A percentile compares a stretch with the other conserved stretches of the same genome.
Conservation (phyloP, 2,329 filamentous ascomycete species). For the Amylocarpus encephaloides region DNA sequence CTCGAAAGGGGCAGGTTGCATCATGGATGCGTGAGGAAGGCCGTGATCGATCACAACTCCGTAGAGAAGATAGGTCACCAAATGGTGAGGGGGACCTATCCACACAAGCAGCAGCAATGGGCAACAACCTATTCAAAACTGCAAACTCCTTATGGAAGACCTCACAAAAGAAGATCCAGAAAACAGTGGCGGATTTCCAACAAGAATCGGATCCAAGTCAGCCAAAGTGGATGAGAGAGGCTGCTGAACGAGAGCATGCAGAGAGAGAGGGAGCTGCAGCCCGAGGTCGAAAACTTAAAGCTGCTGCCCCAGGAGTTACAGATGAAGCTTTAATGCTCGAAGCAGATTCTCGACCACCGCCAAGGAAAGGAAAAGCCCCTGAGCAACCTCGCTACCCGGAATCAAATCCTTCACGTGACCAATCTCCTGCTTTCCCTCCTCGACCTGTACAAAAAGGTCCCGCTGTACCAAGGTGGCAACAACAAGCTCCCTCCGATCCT, state of each 20-base stretch:
- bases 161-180: constrained; percentile 85
- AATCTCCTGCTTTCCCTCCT: constrained; percentile 43
- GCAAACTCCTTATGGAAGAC: constrained; percentile 95
- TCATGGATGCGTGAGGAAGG: constrained; percentile 58
- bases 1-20: constrained; percentile 40
- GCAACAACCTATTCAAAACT: constrained; percentile 81
- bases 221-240: constrained; percentile 92
- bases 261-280: constrained; percentile 32
- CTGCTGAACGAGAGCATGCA: constrained; percentile 35
- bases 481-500: constrained; percentile 40
- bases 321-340: constrained; percentile 79
- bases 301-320: constrained; percentile 40
- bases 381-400: constrained; percentile 18
- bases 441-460: constrained; percentile 38
- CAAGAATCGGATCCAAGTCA: constrained; percentile 68
- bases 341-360: constrained; percentile 51
- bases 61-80: constrained; percentile 49
- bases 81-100: constrained; percentile 65
- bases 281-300: constrained; percentile 19
- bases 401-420: constrained; percentile 37
- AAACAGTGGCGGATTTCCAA: constrained; percentile 82
- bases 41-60: constrained; percentile 40
- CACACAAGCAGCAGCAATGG: constrained; percentile 75
- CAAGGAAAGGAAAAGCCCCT: constrained; percentile 28
- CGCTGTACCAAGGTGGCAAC: constrained; percentile 55